Conservation (phyloP, 1,284 basidiomycete species). For the Apiotrichum gracile region DNA sequence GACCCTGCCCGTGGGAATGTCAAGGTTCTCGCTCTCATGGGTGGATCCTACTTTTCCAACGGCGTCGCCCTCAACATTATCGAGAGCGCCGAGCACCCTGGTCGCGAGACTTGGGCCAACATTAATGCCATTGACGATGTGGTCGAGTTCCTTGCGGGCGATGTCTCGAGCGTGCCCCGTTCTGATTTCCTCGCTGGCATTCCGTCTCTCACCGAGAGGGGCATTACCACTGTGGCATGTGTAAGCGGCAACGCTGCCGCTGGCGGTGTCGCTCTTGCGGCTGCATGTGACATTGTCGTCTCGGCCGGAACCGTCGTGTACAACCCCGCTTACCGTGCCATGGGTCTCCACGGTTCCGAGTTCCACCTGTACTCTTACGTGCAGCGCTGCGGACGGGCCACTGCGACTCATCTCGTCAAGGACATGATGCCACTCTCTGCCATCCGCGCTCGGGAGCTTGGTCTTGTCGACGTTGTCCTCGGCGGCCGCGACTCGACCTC, state of each 20-base stretch:
- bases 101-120: slow-evolving; percentile 49
- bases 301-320: slow-evolving; percentile 45
- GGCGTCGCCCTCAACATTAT: slow-evolving; percentile 51
- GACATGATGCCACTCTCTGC: slow-evolving; percentile 49
- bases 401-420: slow-evolving; percentile 37
- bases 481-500: slow-evolving; percentile 16
- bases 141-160: slow-evolving; percentile 41
- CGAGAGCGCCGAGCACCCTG: slow-evolving; percentile 44
- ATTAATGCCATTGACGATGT: slow-evolving; percentile 50
- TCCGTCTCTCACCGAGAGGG: slow-evolving; percentile 41
- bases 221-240: slow-evolving; percentile 49
- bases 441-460: slow-evolving; percentile 25
- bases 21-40: slow-evolving; percentile 47
- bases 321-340: slow-evolving; percentile 50
- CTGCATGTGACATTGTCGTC: slow-evolving; percentile 48
- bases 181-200: slow-evolving; percentile 34
- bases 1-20: slow-evolving; percentile 38
- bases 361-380: slow-evolving; percentile 49
- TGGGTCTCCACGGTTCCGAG: slow-evolving; percentile 49
- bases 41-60: slow-evolving; percentile 49
- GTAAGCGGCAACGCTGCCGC: slow-evolving; percentile 50
- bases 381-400: slow-evolving; percentile 40
- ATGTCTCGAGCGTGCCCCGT: slow-evolving; percentile 22
- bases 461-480: slow-evolving; percentile 41
- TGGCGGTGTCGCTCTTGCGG: slow-evolving; percentile 50